Evolutionary conservation across 2,329 filamentous ascomycete species (phyloP), one percentile per base, ranked within the genome.

Genomic region (Nemania abortiva): DNA sequence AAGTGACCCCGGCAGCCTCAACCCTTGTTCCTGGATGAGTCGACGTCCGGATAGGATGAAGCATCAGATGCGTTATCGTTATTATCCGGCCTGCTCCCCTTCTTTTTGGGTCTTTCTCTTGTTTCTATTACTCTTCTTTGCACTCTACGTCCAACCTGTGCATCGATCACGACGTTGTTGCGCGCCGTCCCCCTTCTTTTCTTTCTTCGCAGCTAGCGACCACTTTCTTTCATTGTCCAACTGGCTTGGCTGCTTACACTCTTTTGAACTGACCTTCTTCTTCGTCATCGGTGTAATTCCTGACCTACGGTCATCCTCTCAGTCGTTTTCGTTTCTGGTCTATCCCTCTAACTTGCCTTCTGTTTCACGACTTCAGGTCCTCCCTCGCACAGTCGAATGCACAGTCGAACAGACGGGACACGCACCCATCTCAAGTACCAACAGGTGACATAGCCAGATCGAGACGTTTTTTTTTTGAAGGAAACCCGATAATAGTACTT

Each of bases 181-280:
- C 77, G 75, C 72, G 74, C 76, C 74, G 72, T 74, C 72, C 68
- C 78, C 79, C 81, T 83, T 81, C 68, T 71, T 75, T 77, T 80
- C 50, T 76, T 81, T 74, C 74, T 79, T 78, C 79, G 80, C 81
- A 82, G 81, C 81, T 82, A 76, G 76, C 77, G 76, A 78, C 78
- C 81, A 78, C 77, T 76, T 79, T 81, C 78, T 78, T 82, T 82
- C 76, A 81, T 79, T 76, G 78, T 75, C 84, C 84, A 86, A 86
- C 85, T 86, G 84, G 84, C 82, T 87, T 87, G 85, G 86, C 84
- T 86, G 83, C 84, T 84, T 82, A 84, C 85, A 79, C 80, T 86
- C 84, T 81, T 88, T 87, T 84, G 74, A 78, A 78, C 73, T 74
- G 70, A 45, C n/a, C 42, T 47, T 73, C 56, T 72, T 66, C 77